Evolutionary conservation across 1,284 basidiomycete genomes (phyloP).

Genomic region (Ustilago esculenta): DNA sequence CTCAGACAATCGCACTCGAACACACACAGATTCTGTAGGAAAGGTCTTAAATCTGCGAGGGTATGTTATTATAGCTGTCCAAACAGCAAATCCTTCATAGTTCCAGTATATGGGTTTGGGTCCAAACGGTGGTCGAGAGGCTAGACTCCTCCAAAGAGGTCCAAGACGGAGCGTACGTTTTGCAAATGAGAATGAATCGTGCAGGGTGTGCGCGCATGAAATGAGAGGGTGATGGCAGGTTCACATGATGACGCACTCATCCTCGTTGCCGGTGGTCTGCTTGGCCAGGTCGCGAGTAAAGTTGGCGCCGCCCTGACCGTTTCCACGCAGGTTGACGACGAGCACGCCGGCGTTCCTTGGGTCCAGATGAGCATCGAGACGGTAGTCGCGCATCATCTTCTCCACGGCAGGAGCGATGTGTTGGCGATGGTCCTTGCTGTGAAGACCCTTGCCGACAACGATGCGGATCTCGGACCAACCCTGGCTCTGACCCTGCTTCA

Average conservation of each 20-base stretch:
- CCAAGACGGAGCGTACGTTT: no score
- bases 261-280: slow-evolving; percentile 58
- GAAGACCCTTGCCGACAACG: slow-evolving; percentile 87
- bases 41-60: background rate
- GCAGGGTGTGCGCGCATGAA: no score
- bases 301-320: slow-evolving; percentile 64
- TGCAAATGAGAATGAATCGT: no score
- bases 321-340: slow-evolving; percentile 77
- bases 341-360: slow-evolving; percentile 85
- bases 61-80: slow-evolving; percentile 15
- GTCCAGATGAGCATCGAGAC: slow-evolving; percentile 80
- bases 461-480: slow-evolving; percentile 79
- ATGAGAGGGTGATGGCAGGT: background rate
- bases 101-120: no score
- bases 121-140: no score
- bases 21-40: background rate
- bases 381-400: slow-evolving; percentile 83
- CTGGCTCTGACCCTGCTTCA: slow-evolving; percentile 75
- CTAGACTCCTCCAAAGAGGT: no score
- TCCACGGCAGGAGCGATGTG: slow-evolving; percentile 95
- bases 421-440: slow-evolving; percentile 80
- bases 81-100: background rate
- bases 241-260: slow-evolving; percentile 51
- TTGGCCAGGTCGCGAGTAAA: slow-evolving; percentile 61
- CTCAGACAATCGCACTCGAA: no score